Conservation (phyloP, 441 rosid genomes). For the Arabidopsis lyrata region DNA sequence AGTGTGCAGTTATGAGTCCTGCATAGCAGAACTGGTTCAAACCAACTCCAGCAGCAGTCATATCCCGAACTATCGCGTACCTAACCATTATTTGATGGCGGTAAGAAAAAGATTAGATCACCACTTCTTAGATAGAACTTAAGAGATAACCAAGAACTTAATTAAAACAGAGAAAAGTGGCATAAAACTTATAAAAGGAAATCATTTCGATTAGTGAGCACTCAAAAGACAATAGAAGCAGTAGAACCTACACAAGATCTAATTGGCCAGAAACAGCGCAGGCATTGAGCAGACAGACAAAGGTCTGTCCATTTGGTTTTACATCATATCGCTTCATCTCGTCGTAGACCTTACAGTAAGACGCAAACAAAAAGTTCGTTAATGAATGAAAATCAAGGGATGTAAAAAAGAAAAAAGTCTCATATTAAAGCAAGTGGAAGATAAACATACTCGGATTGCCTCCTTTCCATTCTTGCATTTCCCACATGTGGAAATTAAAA, state of each 20-base stretch:
- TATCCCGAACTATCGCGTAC: slow-evolving; percentile 88
- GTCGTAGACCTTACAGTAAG: slow-evolving; percentile 68
- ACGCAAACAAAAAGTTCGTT: neutral
- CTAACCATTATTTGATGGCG: slow-evolving; percentile 48
- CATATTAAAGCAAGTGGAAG: slow-evolving; percentile 17
- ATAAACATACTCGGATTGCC: slow-evolving; percentile 64
- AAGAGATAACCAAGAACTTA: neutral
- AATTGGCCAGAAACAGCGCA: slow-evolving; percentile 87
- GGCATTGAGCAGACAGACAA: slow-evolving; percentile 80
- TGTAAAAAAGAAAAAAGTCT: neutral
- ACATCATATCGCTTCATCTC: slow-evolving; percentile 93
- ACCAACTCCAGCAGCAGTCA: slow-evolving; percentile 96
- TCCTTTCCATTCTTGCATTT: slow-evolving; percentile 81
- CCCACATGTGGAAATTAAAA: slow-evolving; percentile 89
- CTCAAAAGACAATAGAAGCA: slow-evolving; percentile 28
- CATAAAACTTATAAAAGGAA: slow-evolving; percentile 8
- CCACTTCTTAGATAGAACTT: neutral
- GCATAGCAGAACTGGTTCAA: slow-evolving; percentile 97
- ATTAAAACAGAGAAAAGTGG: slow-evolving; percentile 12
- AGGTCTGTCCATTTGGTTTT: slow-evolving; percentile 93
- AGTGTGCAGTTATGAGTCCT: slow-evolving; percentile 83
- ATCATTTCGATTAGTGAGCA: neutral
- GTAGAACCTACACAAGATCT: slow-evolving; percentile 80
- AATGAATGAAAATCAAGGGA: neutral
- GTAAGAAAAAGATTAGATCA: neutral